These are phyloP conservation scores for Panicum virgatum DNA, from an alignment of 202 grass and related monocot genomes.

Conservation along the genomic window DNA sequence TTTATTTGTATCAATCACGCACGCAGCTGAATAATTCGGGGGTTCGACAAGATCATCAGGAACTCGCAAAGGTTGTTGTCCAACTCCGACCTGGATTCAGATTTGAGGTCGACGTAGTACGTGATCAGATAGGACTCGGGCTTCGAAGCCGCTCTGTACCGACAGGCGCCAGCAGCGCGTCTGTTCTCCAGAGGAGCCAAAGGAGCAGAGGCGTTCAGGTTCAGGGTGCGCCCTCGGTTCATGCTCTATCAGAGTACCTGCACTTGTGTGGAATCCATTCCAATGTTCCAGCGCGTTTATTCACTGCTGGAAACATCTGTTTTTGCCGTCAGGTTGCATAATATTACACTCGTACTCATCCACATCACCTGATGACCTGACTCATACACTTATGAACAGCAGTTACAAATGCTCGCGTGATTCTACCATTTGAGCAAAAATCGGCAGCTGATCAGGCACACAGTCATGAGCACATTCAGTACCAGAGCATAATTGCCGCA, in stretches of 20 bases:
- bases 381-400: neutral
- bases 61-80: neutral
- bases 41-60: neutral
- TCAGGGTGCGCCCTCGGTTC: neutral
- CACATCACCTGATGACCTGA: neutral
- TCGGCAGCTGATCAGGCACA: neutral
- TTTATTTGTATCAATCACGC: neutral
- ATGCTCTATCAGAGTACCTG: neutral
- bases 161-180: no score
- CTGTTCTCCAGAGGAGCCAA: neutral
- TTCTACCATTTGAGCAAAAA: neutral
- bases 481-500: no score
- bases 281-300: neutral
- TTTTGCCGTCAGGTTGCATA: neutral
- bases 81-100: neutral
- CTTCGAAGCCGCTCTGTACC: no score
- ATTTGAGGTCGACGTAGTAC: neutral
- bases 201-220: neutral
- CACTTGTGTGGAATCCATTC: neutral
- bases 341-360: neutral
- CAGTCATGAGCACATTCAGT: neutral
- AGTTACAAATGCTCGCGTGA: neutral
- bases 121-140: neutral
- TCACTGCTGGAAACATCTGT: no score
- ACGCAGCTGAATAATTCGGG: neutral